A percentile compares a stretch with the other conserved stretches of the same genome.
Conservation (phyloP, 2,329 filamentous ascomycete genomes). For the Rutstroemia sp. region DNA sequence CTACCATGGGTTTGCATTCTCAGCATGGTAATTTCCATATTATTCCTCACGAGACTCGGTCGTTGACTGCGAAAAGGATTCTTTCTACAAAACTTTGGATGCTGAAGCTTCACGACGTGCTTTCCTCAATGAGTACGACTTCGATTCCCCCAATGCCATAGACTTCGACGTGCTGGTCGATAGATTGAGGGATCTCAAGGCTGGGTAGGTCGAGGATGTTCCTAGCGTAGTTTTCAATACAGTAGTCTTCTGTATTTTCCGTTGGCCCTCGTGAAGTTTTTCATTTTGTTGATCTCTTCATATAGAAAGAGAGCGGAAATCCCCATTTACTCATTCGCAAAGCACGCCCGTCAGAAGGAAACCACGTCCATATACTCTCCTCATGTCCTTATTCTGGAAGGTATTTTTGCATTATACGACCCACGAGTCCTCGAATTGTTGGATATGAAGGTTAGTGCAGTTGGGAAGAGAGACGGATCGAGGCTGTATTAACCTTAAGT, state of each 20-base stretch:
- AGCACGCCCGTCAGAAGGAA: constrained; percentile 71
- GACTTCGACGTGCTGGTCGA: constrained; percentile 88
- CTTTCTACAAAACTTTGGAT: constrained; percentile 88
- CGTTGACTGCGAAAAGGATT: constrained; percentile 56
- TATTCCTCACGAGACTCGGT: not conserved
- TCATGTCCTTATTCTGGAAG: constrained; percentile 90
- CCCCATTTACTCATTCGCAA: constrained; percentile 89
- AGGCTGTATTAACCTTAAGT: not conserved
- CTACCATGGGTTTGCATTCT: constrained; percentile 97
- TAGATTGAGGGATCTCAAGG: constrained; percentile 74
- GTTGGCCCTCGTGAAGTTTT: not conserved
- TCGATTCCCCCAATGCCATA: constrained; percentile 88
- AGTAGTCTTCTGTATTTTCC: not conserved
- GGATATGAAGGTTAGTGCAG: constrained; percentile 69
- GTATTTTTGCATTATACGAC: constrained; percentile 92
- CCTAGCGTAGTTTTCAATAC: not conserved
- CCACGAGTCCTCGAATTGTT: constrained; percentile 75
- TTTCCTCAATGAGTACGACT: constrained; percentile 89
- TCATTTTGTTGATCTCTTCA: constrained; percentile 2
- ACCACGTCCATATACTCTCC: constrained; percentile 93
- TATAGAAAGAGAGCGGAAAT: constrained; percentile 78
- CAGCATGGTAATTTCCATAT: constrained; percentile 64
- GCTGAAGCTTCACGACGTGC: constrained; percentile 72
- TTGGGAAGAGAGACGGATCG: not conserved
- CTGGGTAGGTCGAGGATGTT: constrained; percentile 57